Conservation (phyloP, 1,284 basidiomycete species). For the Stereum hirsutum region DNA sequence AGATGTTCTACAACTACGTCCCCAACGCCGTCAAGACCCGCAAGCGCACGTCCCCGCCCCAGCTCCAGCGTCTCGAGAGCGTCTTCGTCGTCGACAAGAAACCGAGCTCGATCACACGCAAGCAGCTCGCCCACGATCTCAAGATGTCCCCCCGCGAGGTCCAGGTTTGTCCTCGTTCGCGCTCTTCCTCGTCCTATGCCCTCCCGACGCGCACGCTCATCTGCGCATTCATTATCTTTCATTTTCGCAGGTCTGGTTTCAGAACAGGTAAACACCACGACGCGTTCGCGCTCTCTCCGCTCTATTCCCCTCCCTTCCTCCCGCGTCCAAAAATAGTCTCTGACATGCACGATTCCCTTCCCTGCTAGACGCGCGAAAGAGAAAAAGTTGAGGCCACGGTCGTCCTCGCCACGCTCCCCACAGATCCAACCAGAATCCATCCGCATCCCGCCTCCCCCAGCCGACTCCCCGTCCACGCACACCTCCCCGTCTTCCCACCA, state of each 20-base stretch:
- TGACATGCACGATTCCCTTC: constrained; percentile 7
- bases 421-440: constrained; percentile 1
- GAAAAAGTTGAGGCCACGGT: constrained; percentile 36
- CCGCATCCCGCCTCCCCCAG: not conserved
- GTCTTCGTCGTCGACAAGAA: constrained; percentile 84
- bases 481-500: not conserved
- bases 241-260: constrained; percentile 72
- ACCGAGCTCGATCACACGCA: constrained; percentile 76
- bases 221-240: constrained; percentile 9
- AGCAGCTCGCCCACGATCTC: constrained; percentile 71
- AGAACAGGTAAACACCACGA: constrained; percentile 57
- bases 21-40: constrained; percentile 89
- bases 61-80: constrained; percentile 80
- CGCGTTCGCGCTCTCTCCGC: not conserved
- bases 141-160: constrained; percentile 90
- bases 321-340: constrained; percentile 6
- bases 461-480: not conserved
- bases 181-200: constrained; percentile 9
- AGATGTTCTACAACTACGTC: constrained; percentile 75
- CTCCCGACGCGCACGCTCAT: constrained; percentile 2
- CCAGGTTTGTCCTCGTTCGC: constrained; percentile 52
- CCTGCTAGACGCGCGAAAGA: constrained; percentile 68
- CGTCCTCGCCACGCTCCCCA: constrained; percentile 2
- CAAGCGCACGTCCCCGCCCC: constrained; percentile 74
- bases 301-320: constrained; percentile 9